Evolutionary conservation across 1,284 basidiomycete species (phyloP), one percentile per base, ranked within the genome.

Genomic region (Megacollybia platyphylla): DNA sequence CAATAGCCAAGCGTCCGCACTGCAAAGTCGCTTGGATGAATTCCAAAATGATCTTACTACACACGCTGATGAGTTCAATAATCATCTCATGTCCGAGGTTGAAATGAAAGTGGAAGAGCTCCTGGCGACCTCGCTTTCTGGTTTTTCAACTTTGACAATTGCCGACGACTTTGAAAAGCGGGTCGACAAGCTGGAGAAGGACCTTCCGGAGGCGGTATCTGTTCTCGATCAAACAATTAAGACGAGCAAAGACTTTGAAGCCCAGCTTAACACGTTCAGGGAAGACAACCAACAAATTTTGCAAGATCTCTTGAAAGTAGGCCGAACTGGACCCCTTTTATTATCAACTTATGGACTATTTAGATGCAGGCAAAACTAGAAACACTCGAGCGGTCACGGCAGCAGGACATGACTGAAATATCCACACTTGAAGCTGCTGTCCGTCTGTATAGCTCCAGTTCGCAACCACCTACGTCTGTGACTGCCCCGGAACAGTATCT

Each of bases 31-130:
- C 2, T 49, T 71, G 17, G 24, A 45, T 8, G 59, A 64, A 3
- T 50, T 77, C 27, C 56, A 70, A 47, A 71, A 75, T 47, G 62
- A 68, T 41, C 48, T 73, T 34, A 49, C 49, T 2, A 62, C 64
- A 39, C 63, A 64, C 39, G 60, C 68, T 36, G 45, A 46, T 9
- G 53, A 64, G 9, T 26, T 67, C 3, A 34, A 36, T 8, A 26
- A 30, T 24, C 10, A 45, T 7, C 46, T 49, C 37, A 36, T 60
- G 8, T 43, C 49, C 17, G 44, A 44, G 8, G 46, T 54, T 17
- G 44, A 56, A n/a, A 39, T 39, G 27, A 54, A 48, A 13, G 38
- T 63, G 34, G 49, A 52, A 3, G 44, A 40, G 8, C 55, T 57
- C 31, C 6, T 11, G 31, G 31, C 10, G 6, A 15, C 31, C 11